Percentiles rank a stretch among this genome's conserved stretches.
phyloP scores from a whole-genome alignment of 2,329 filamentous ascomycete genomes.

The Orbilia blumenaviensis region DNA sequence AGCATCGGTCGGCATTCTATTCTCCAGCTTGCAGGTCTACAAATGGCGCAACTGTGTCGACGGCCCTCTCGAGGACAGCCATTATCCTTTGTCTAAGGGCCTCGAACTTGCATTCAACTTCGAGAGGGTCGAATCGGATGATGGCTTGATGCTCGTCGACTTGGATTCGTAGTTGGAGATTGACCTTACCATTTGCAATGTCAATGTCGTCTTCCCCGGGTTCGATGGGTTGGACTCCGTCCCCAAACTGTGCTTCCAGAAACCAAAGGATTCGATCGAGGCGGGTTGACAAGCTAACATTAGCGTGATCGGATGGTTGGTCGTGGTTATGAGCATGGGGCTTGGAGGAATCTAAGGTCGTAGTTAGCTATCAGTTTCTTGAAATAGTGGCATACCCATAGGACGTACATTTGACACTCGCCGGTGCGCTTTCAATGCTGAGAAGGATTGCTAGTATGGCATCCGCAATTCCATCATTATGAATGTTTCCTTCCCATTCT shows the following conservation, averaged over 20 bases:
- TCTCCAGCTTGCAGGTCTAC: constrained; percentile 51
- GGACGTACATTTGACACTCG: constrained; percentile 84
- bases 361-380: constrained; percentile 1
- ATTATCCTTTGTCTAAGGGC: constrained; percentile 83
- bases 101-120: constrained; percentile 84
- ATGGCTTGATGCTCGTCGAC: constrained; percentile 87
- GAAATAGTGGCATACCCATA: background rate
- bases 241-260: constrained; percentile 94
- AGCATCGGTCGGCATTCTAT: background rate
- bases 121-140: constrained; percentile 90
- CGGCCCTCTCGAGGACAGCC: constrained; percentile 86
- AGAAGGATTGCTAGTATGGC: constrained; percentile 92
- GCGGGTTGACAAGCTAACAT: constrained; percentile 76
- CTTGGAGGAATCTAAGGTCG: constrained; percentile 62
- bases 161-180: constrained; percentile 67
- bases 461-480: constrained; percentile 98
- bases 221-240: constrained; percentile 81
- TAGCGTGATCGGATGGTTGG: constrained; percentile 75
- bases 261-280: constrained; percentile 91
- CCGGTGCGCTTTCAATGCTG: constrained; percentile 90
- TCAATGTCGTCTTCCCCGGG: constrained; percentile 64
- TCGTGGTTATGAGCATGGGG: constrained; percentile 66
- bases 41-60: constrained; percentile 83
- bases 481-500: constrained; percentile 97
- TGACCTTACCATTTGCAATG: constrained; percentile 61